Percentiles rank a stretch among this genome's conserved stretches.
Conservation (phyloP, 208 protist genomes). For the Leishmania major region DNA sequence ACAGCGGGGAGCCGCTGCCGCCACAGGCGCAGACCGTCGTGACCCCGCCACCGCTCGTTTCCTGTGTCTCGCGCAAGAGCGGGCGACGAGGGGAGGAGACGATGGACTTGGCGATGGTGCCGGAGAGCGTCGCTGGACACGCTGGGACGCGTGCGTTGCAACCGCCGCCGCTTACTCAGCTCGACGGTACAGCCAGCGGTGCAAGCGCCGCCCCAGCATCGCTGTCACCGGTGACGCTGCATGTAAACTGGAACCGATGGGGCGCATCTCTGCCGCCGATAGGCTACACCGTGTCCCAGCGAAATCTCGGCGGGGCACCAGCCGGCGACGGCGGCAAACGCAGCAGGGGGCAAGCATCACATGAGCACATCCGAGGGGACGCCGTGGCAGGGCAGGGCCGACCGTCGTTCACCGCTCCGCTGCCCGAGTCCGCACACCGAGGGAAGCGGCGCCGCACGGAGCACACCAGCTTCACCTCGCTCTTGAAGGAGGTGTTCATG, state of each 20-base stretch:
- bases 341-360: neutral
- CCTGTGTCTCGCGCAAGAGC: neutral
- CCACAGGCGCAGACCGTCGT: neutral
- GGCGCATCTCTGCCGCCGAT: constrained; percentile 18
- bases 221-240: neutral
- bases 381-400: neutral
- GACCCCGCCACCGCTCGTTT: neutral
- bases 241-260: constrained; percentile 6
- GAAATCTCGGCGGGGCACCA: neutral
- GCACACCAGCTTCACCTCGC: constrained; percentile 21
- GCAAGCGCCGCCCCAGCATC: neutral
- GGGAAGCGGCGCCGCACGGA: constrained; percentile 39
- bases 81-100: constrained; percentile 9
- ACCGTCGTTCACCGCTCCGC: neutral
- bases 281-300: constrained; percentile 15
- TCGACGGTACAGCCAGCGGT: neutral
- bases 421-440: neutral
- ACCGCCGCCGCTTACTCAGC: neutral
- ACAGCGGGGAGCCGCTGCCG: neutral
- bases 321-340: neutral
- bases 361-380: neutral
- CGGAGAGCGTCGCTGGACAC: neutral
- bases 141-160: neutral
- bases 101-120: neutral
- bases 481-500: constrained; percentile 46